phyloP scores from a whole-genome alignment of 768 basidiomycete genomes.

The Scleroderma citrinum region DNA sequence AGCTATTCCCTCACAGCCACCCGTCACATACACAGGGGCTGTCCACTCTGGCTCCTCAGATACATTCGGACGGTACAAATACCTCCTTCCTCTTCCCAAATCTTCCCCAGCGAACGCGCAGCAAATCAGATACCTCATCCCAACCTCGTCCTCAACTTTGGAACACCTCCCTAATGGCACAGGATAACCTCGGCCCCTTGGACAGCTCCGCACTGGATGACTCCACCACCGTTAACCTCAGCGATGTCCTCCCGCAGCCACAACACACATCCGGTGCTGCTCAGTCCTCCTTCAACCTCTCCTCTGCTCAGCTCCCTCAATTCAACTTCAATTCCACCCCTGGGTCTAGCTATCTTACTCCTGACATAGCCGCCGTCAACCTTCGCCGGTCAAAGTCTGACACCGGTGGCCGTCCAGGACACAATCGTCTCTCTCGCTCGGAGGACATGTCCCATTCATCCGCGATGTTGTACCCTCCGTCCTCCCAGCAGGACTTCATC shows the following conservation, averaged over 20 bases:
- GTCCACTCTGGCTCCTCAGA: slow-evolving; percentile 28
- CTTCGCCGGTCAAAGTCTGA: slow-evolving; percentile 53
- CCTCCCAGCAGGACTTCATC: slow-evolving; percentile 39
- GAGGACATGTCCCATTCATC: slow-evolving; percentile 49
- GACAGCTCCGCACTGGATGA: slow-evolving; percentile 36
- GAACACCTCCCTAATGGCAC: slow-evolving; percentile 37
- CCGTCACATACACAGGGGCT: slow-evolving; percentile 30
- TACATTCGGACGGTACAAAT: slow-evolving; percentile 32
- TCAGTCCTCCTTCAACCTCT: slow-evolving; percentile 24
- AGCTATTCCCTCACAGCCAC: slow-evolving; percentile 31
- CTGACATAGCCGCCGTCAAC: slow-evolving; percentile 23
- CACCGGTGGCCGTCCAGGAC: slow-evolving; percentile 32
- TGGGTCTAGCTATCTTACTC: slow-evolving; percentile 36
- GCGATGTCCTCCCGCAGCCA: slow-evolving; percentile 24
- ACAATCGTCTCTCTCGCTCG: slow-evolving; percentile 50
- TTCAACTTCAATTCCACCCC: slow-evolving; percentile 33
- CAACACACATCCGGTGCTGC: slow-evolving; percentile 20
- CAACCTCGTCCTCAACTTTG: slow-evolving; percentile 48
- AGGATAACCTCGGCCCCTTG: slow-evolving; percentile 29
- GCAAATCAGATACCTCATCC: slow-evolving; percentile 53
- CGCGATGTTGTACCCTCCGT: slow-evolving; percentile 26
- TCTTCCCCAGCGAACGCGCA: slow-evolving; percentile 41
- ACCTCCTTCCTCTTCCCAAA: slow-evolving; percentile 34
- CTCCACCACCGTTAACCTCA: slow-evolving; percentile 24
- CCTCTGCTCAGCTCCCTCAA: slow-evolving; percentile 20